phyloP scores from a whole-genome alignment of 129 eudicot genomes.

The Centrapalus pauciflorus region DNA sequence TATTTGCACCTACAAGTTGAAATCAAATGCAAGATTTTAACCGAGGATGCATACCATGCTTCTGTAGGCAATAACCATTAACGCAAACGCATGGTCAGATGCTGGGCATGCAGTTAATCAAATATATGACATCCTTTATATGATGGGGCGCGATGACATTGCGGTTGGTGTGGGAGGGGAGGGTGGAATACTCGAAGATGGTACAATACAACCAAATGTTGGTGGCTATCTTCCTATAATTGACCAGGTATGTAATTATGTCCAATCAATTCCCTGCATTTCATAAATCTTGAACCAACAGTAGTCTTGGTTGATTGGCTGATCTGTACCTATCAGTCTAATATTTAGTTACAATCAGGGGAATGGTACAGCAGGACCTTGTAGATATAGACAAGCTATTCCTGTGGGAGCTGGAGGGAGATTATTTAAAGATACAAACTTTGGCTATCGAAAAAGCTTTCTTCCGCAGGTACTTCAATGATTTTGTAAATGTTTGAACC shows the following conservation, averaged over 20 bases:
- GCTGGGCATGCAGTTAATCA: slow-evolving; percentile 92
- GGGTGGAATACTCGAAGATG: slow-evolving; percentile 73
- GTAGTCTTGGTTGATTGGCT: neutral
- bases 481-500: neutral
- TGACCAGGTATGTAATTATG: slow-evolving; percentile 54
- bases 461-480: slow-evolving; percentile 62
- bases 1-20: neutral
- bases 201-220: slow-evolving; percentile 63
- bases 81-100: slow-evolving; percentile 71
- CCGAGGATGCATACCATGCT: neutral
- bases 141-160: slow-evolving; percentile 83
- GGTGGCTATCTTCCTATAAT: slow-evolving; percentile 87
- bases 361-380: slow-evolving; percentile 62
- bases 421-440: slow-evolving; percentile 69
- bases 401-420: slow-evolving; percentile 71
- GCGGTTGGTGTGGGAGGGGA: slow-evolving; percentile 94
- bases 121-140: slow-evolving; percentile 71
- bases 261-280: neutral
- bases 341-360: slow-evolving; percentile 35
- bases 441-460: slow-evolving; percentile 69
- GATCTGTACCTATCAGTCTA: neutral
- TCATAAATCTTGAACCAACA: neutral
- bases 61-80: slow-evolving; percentile 70
- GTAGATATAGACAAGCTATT: slow-evolving; percentile 84
- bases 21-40: slow-evolving; percentile 6